Percentiles rank a stretch among this genome's conserved stretches.
These are phyloP conservation scores for Harringtonia aguacate DNA, from an alignment of 2,329 filamentous ascomycete species.

Conservation along the genomic window DNA sequence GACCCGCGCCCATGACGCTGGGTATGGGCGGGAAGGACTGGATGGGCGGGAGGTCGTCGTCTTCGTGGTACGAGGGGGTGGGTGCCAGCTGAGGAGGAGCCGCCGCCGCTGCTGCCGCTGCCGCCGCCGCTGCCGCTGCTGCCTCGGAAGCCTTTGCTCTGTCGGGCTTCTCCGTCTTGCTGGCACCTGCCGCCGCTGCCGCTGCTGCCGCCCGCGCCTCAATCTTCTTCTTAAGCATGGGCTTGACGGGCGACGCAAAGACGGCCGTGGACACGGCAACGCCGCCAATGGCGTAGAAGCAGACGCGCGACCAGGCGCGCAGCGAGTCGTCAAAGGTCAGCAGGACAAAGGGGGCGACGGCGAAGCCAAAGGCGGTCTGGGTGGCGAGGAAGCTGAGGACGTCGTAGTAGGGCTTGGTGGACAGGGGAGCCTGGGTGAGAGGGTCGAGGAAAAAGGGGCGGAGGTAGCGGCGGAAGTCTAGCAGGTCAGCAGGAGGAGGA, in stretches of 20 bases:
- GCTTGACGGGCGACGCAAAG: slow-evolving; percentile 71
- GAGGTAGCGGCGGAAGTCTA: slow-evolving; percentile 80
- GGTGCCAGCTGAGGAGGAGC: neutral
- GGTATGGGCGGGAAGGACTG: slow-evolving; percentile 4
- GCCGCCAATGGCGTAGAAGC: slow-evolving; percentile 74
- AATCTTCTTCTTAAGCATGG: slow-evolving; percentile 41
- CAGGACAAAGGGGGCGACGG: slow-evolving; percentile 74
- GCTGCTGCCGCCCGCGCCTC: slow-evolving; percentile 42
- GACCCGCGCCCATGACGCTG: slow-evolving; percentile 32
- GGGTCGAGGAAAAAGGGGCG: slow-evolving; percentile 88
- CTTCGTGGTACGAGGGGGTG: neutral
- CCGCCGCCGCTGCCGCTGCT: neutral
- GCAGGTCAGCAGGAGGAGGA: slow-evolving; percentile 5
- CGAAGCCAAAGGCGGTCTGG: slow-evolving; percentile 53
- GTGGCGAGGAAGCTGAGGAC: slow-evolving; percentile 20
- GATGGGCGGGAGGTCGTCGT: slow-evolving; percentile 7
- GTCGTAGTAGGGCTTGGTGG: slow-evolving; percentile 70
- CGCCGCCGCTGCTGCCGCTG: neutral
- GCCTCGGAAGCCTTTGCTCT: neutral
- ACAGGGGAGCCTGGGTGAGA: slow-evolving; percentile 55
- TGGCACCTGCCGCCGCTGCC: neutral
- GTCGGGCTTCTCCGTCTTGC: slow-evolving; percentile 2
- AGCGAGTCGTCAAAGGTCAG: slow-evolving; percentile 63
- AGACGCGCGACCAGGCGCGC: slow-evolving; percentile 71
- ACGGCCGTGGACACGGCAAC: slow-evolving; percentile 56